Base-by-base conservation (phyloP, 2,329 filamentous ascomycete species). In the Stagonosporopsis vannaccii region DNA sequence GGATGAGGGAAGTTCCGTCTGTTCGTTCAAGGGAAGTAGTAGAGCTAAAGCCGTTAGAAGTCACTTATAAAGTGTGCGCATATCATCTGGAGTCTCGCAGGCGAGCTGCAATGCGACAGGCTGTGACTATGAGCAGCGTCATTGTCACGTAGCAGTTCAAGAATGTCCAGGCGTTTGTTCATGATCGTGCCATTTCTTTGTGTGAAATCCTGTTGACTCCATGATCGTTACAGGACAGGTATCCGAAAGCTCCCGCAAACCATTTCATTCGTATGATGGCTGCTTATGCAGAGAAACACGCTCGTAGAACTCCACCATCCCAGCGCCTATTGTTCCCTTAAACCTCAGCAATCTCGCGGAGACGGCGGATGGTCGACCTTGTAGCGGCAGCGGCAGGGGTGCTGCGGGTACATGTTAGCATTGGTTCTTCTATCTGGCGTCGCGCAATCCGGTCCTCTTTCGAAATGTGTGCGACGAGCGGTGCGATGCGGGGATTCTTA, bases 281-380 rank as follows among this genome's bases (percentile, higher is more conserved):
- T 65, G 64, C 67, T 67, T 60, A 65, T 69, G 65, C 61, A 65
- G 62, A 68, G 70, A 74, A 74, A 73, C 58, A 72, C 65, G 62
- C 66, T 71, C 58, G 63, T 71, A 66, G 61, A 73, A 74, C 71
- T 68, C 72, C 71, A 61, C 66, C 68, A 61, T 61, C 65, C 71
- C 67, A 65, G 53, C 66, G 59, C 63, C 62, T 60, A 62, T 65
- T 62, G 54, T 56, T 66, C 58, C 67, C 63, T 85, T 91, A 94
- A 83, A 96, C 91, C 88, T 97, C 93, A 79, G 91, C 91, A 84
- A 97, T 96, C 85, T 97, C 93, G 80, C 93, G 90, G 84, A 97
- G 87, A 88, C 93, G 90, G 84, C 93, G 91, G 83, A 97, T 92
- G 75, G 93, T 97, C 74, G 93, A 97, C 82, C 93, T 88, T 82